Evolutionary conservation across 1,284 basidiomycete species (phyloP), one percentile per base, ranked within the genome.

Genomic region (Austroboletus olivaceoglutinosus): DNA sequence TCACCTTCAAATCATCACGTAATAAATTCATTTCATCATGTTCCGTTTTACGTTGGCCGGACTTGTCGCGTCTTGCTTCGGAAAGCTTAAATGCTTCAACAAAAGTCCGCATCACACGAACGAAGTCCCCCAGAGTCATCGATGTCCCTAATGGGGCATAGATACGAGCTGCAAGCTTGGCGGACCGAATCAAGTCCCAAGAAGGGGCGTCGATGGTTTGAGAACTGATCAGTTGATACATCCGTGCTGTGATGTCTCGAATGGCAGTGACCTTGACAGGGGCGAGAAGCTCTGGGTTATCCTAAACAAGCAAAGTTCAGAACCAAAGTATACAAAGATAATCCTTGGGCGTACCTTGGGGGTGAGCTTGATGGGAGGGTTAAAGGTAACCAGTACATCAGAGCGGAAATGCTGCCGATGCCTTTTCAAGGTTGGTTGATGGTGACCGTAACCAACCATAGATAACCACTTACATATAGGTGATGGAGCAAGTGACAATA

Each of bases 351-450:
- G 23, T 57, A 80, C 88, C 73, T 82, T 81, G 5, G 85, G 82
- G 6, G 74, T 75, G 58, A 90, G 86, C 37, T 66, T 75, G 62
- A 91, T 76, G 0, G 91, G 89, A 12, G 80, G 74, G 60, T 92
- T 86, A 65, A 90, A 93, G 0, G 86, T 89, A 25, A 93, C 87
- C 27, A 93, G 71, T 8, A 93, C 89, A 59, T 93, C 91, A 8
- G 88, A 90, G 25, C 91, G 82, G 62, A 91, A 93, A 67, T 91
- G 85, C 62, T 93, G 83, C 34, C 76, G 69, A 59, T 77, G 76
- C 75, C 76, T 80, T 45, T 34, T 41, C 21, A 43, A 11, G 46
- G 30, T 34, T 33, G 41, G 38, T 48, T 27, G 47, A 53, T 38
- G n/a, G n/a, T n/a, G 23, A 10, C 27, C 3, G 18, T 30, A 45